Conservation (phyloP, 805 yeast species). For the Saturnispora diversa region DNA sequence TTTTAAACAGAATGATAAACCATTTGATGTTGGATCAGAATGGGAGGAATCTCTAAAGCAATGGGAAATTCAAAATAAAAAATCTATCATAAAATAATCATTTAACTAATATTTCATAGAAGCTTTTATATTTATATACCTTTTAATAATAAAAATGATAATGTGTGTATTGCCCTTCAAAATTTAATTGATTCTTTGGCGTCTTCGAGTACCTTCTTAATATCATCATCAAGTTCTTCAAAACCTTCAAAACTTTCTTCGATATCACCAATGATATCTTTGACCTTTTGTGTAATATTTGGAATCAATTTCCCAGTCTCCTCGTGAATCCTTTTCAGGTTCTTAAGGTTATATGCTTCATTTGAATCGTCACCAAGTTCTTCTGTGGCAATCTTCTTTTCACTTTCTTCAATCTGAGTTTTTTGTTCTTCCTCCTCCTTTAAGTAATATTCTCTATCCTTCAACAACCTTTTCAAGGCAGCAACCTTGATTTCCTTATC, state of each 20-base stretch:
- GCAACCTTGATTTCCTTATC: conserved; percentile 61
- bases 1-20: conserved; percentile 31
- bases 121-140: neutral
- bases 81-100: conserved; percentile 5
- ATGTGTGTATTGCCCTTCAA: neutral
- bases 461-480: conserved; percentile 60
- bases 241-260: conserved; percentile 19
- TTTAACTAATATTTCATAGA: neutral
- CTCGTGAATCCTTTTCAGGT: conserved; percentile 17
- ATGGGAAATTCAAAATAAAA: conserved; percentile 39
- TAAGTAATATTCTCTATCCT: conserved; percentile 56
- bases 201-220: conserved; percentile 15
- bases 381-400: conserved; percentile 18
- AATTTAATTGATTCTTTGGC: conserved; percentile 17
- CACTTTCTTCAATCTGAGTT: conserved; percentile 16
- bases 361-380: conserved; percentile 21
- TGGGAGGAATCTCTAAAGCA: conserved; percentile 58
- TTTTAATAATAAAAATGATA: neutral
- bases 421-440: conserved; percentile 39
- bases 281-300: conserved; percentile 19
- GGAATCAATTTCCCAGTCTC: conserved; percentile 28
- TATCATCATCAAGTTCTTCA: conserved; percentile 11
- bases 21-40: conserved; percentile 54
- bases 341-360: conserved; percentile 5
- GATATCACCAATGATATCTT: conserved; percentile 18